These are phyloP conservation scores for Liquidambar formosana DNA, from an alignment of 164 flowering plant genomes.

Conservation along the genomic window DNA sequence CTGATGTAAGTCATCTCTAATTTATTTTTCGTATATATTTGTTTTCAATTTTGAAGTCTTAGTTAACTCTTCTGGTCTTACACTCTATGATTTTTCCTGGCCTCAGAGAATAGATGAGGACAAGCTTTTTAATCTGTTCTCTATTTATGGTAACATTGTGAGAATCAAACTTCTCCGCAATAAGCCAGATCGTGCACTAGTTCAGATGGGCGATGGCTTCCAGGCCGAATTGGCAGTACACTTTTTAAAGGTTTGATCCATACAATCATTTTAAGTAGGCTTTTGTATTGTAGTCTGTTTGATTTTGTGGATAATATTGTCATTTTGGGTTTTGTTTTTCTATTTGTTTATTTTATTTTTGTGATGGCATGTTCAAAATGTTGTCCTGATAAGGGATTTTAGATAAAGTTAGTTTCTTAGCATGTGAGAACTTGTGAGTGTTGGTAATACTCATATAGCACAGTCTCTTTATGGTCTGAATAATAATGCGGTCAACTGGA, in stretches of 20 bases:
- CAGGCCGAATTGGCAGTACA: slow-evolving; percentile 98
- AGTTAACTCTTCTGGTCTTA: not conserved
- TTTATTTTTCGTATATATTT: not conserved
- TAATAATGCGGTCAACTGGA: too few relatives aligned
- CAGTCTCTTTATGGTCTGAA: too few relatives aligned
- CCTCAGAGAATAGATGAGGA: slow-evolving; percentile 89
- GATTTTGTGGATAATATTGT: not conserved
- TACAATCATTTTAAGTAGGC: not conserved
- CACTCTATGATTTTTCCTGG: not conserved
- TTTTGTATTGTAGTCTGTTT: not conserved
- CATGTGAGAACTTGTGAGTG: too few relatives aligned
- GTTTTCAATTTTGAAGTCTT: not conserved
- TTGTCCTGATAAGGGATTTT: too few relatives aligned
- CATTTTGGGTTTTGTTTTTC: too few relatives aligned
- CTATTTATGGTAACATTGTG: slow-evolving; percentile 90
- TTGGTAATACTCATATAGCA: too few relatives aligned
- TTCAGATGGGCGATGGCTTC: slow-evolving; percentile 97
- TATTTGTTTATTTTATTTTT: too few relatives aligned
- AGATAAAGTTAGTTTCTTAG: not conserved
- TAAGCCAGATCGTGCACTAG: slow-evolving; percentile 96
- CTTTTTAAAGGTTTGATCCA: slow-evolving; percentile 74
- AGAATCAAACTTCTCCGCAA: slow-evolving; percentile 90
- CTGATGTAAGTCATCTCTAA: slow-evolving; percentile 64
- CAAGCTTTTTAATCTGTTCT: slow-evolving; percentile 93
- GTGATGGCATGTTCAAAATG: too few relatives aligned